A percentile compares a stretch with the other conserved stretches of the same genome.
These are phyloP conservation scores for Lipomyces oligophaga DNA, from an alignment of 805 yeast genomes.

Conservation along the genomic window DNA sequence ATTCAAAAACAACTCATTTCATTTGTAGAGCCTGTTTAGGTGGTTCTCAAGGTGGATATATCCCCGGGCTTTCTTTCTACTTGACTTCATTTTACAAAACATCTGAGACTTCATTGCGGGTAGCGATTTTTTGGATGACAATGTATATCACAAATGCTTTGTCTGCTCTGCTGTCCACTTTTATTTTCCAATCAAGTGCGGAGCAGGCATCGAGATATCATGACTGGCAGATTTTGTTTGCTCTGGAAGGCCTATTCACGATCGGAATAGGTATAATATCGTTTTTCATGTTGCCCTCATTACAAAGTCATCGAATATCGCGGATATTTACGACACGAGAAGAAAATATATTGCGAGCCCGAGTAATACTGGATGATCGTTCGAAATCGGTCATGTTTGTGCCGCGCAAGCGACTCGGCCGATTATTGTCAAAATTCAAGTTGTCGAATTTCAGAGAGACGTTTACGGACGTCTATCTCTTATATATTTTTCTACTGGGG, in stretches of 20 bases:
- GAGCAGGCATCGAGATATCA: conserved; percentile 35
- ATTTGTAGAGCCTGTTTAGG: conserved; percentile 52
- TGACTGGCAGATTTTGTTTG: conserved; percentile 64
- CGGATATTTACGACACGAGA: conserved; percentile 5
- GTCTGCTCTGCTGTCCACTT: conserved; percentile 48
- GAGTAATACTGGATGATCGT: conserved; percentile 6
- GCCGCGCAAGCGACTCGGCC: background rate
- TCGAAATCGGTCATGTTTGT: conserved; percentile 1
- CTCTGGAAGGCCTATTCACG: conserved; percentile 57
- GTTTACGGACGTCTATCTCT: conserved; percentile 48
- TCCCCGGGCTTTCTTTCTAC: conserved; percentile 61
- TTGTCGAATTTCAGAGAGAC: conserved; percentile 26
- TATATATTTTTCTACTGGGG: conserved; percentile 53
- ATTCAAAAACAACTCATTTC: conserved; percentile 39
- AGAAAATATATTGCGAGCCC: conserved; percentile 7
- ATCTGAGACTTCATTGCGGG: conserved; percentile 54
- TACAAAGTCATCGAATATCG: background rate
- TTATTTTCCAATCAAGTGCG: conserved; percentile 47
- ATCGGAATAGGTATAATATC: conserved; percentile 46
- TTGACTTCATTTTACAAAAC: conserved; percentile 59
- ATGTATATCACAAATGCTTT: conserved; percentile 46
- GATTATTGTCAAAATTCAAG: background rate
- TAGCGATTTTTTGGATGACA: conserved; percentile 58
- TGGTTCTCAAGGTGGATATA: conserved; percentile 60
- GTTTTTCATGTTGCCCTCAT: conserved; percentile 48